A percentile compares a stretch with the other conserved stretches of the same genome.
Conservation (phyloP, 768 basidiomycete species). For the Amanita rimosa region DNA sequence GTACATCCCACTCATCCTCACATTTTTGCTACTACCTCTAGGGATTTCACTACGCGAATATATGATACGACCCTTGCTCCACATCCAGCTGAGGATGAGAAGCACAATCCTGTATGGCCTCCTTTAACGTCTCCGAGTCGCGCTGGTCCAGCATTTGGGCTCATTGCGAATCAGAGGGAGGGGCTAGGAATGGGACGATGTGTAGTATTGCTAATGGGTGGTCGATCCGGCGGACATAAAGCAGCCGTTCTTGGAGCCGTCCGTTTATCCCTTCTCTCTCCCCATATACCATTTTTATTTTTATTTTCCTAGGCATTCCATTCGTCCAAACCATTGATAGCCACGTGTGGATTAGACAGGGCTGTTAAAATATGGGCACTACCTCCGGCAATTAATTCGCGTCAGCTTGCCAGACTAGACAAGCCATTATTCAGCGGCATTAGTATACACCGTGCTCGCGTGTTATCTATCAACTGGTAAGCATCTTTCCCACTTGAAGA, state of each 20-base stretch:
- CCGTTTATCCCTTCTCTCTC: conserved; percentile 11
- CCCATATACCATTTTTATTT: not conserved
- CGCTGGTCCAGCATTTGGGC: conserved; percentile 61
- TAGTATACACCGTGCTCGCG: conserved; percentile 51
- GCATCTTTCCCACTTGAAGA: conserved; percentile 1
- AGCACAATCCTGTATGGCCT: conserved; percentile 51
- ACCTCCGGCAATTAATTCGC: conserved; percentile 17
- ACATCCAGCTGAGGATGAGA: conserved; percentile 12
- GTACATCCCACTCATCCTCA: conserved; percentile 51
- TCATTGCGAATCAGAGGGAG: conserved; percentile 47
- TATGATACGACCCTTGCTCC: conserved; percentile 43
- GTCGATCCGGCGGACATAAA: conserved; percentile 62
- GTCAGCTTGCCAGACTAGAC: conserved; percentile 43
- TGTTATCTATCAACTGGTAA: conserved; percentile 57
- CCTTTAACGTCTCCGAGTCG: conserved; percentile 35
- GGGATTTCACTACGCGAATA: conserved; percentile 59
- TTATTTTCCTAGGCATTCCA: conserved; percentile 59
- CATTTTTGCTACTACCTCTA: conserved; percentile 59
- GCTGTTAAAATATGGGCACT: conserved; percentile 70
- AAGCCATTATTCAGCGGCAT: conserved; percentile 68
- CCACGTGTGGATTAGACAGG: conserved; percentile 71
- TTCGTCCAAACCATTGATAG: conserved; percentile 48
- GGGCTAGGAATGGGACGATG: conserved; percentile 57
- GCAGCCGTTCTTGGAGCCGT: conserved; percentile 62
- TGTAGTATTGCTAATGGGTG: conserved; percentile 53